A percentile compares a stretch with the other conserved stretches of the same genome.
These are phyloP conservation scores for Acephala macrosclerotiorum DNA, from an alignment of 2,329 filamentous ascomycete species.

Conservation along the genomic window DNA sequence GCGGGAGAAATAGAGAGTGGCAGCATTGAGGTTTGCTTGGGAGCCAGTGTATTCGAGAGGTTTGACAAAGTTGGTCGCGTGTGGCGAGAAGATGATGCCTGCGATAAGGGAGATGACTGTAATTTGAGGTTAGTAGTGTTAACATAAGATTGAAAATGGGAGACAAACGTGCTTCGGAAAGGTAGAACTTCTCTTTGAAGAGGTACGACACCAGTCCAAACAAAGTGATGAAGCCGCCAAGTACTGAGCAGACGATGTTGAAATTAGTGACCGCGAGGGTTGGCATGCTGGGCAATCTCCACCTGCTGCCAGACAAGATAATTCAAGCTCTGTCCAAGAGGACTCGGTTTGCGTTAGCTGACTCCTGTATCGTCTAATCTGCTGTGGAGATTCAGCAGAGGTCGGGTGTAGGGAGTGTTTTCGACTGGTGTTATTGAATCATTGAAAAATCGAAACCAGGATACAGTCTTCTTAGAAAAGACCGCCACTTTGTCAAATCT, in stretches of 20 bases:
- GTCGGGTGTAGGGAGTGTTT: constrained; percentile 39
- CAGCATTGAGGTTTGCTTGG: constrained; percentile 66
- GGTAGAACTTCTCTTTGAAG: constrained; percentile 87
- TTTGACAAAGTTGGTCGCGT: constrained; percentile 77
- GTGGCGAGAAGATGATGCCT: constrained; percentile 80
- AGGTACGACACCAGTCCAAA: constrained; percentile 92
- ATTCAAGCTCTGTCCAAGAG: constrained; percentile 11
- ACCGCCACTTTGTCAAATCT: constrained; percentile 29
- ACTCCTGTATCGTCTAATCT: constrained; percentile 51
- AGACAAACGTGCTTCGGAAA: constrained; percentile 83
- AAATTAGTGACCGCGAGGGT: constrained; percentile 58
- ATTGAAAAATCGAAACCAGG: constrained; percentile 37
- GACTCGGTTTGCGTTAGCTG: constrained; percentile 38
- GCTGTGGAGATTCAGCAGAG: constrained; percentile 43
- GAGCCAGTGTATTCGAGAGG: constrained; percentile 77
- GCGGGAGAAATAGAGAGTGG: constrained; percentile 85
- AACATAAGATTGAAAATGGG: not conserved
- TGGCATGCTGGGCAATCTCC: constrained; percentile 47
- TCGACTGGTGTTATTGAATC: constrained; percentile 53
- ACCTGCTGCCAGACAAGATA: not conserved
- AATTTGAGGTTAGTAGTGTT: constrained; percentile 10
- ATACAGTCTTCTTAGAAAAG: not conserved
- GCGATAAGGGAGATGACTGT: constrained; percentile 83
- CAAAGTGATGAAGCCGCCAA: constrained; percentile 89
- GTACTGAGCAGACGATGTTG: constrained; percentile 65